Base-by-base conservation (phyloP, 2,329 filamentous ascomycete genomes). In the Alternaria sp. region DNA sequence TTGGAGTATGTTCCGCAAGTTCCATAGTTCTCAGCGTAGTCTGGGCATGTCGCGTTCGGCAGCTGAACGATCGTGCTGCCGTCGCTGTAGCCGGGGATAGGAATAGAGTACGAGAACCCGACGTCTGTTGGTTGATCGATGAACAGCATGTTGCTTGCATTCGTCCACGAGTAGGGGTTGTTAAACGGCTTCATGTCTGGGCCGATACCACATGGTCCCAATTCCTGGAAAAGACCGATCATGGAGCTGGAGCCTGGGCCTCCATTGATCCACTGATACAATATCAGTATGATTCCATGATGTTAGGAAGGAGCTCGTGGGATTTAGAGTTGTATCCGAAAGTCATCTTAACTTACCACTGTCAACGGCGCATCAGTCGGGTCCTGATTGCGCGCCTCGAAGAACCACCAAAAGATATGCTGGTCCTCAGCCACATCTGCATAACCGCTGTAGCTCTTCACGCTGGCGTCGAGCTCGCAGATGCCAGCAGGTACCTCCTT, bases 91-190 rank as follows among this genome's bases (percentile, higher is more conserved):
- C 67, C 82, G 19, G 82, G 79, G 7, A 83, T 76, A 0, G 82
- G 79, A 12, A 79, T 74, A 5, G 81, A 81, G 72, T 89, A 89
- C 11, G 85, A 87, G 69, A 89, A 86, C 1, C 88, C 88, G 5
- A 87, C 85, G 50, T 86, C 84, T 10, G 83, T 85, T 9, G 87
- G 90, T 75, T 92, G 86, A 69, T 92, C 90, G 68, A 92, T 87
- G 77, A 90, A 92, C 15, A 92, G 85, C 84, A 91, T 87, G 67
- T 91, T 91, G 65, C 85, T 86, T 23, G 86, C 83, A 68, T 87
- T 86, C 64, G 87, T 89, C 86, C 88, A 90, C 1, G 87, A 87
- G 79, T 86, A 88, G 0, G 87, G 86, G 67, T 90, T 90, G 71
- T 87, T 86, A 49, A 83, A 84, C 40, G 87, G 84, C 45, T 79